phyloP scores from a whole-genome alignment of 2,329 filamentous ascomycete genomes.

The Talaromyces sp. region DNA sequence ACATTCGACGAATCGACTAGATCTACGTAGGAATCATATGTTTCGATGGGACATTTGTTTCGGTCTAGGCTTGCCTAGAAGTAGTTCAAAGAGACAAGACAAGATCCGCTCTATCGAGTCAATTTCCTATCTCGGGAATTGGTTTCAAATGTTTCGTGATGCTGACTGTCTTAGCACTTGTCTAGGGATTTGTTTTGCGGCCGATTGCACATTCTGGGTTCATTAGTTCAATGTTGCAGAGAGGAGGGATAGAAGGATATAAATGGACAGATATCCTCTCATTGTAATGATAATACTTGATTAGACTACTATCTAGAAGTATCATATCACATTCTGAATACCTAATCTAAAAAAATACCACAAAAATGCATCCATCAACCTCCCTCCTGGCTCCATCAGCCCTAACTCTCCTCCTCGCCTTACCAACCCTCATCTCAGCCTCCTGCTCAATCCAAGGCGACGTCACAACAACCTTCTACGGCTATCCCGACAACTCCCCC shows the following conservation, averaged over 20 bases:
- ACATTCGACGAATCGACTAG: not conserved
- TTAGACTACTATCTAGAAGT: not conserved
- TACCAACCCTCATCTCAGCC: not conserved
- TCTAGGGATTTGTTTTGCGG: not conserved
- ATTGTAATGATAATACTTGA: not conserved
- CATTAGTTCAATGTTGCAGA: not conserved
- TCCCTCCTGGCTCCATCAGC: constrained; percentile 7
- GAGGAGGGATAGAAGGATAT: not conserved
- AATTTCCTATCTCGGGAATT: not conserved
- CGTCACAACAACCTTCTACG: constrained; percentile 43
- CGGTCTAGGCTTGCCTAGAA: not conserved
- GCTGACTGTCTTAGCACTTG: not conserved
- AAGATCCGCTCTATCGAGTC: not conserved
- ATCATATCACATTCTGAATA: not conserved
- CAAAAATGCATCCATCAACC: not conserved
- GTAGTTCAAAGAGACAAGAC: not conserved
- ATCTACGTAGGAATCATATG: not conserved
- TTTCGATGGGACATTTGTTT: not conserved
- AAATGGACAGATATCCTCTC: not conserved
- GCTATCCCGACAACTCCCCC: constrained; percentile 43
- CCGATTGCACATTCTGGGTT: not conserved
- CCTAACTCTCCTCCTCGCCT: not conserved
- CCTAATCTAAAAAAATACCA: not conserved
- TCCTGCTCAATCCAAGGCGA: constrained; percentile 21
- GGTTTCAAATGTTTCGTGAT: not conserved